A percentile compares a stretch with the other conserved stretches of the same genome.
Evolutionary conservation across 257 asterid species (phyloP).

Genomic region (Henckelia pumila): DNA sequence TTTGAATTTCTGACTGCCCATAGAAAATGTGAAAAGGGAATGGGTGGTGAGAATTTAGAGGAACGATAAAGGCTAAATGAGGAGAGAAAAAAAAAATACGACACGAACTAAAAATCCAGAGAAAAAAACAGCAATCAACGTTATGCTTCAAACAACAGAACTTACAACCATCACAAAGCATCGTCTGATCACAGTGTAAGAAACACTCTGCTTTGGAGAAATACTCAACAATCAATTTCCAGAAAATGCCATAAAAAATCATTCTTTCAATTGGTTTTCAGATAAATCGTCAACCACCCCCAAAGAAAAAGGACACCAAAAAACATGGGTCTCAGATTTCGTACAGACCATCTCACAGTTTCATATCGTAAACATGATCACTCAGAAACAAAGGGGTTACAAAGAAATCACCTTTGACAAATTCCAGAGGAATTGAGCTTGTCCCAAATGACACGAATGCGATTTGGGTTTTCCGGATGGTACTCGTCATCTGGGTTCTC

Average conservation of each 20-base stretch:
- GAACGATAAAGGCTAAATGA: background rate
- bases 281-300: background rate
- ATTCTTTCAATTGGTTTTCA: no score
- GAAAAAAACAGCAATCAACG: background rate
- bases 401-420: constrained; percentile 49
- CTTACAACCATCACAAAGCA: background rate
- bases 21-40: constrained; percentile 1
- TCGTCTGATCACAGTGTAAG: no score
- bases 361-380: background rate
- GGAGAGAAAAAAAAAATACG: background rate
- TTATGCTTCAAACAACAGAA: constrained; percentile 6
- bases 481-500: constrained; percentile 36
- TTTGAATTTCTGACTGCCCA: constrained; percentile 5
- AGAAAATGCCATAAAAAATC: background rate
- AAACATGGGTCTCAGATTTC: background rate
- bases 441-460: constrained; percentile 74
- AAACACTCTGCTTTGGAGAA: no score
- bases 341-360: background rate
- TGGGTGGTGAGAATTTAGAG: background rate
- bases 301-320: no score
- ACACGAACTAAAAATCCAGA: constrained; percentile 8
- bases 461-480: constrained; percentile 84
- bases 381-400: no score
- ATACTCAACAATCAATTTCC: background rate
- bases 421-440: constrained; percentile 64